Base-by-base conservation (phyloP, 2,329 filamentous ascomycete genomes). In the Chalaropsis ovoidea region DNA sequence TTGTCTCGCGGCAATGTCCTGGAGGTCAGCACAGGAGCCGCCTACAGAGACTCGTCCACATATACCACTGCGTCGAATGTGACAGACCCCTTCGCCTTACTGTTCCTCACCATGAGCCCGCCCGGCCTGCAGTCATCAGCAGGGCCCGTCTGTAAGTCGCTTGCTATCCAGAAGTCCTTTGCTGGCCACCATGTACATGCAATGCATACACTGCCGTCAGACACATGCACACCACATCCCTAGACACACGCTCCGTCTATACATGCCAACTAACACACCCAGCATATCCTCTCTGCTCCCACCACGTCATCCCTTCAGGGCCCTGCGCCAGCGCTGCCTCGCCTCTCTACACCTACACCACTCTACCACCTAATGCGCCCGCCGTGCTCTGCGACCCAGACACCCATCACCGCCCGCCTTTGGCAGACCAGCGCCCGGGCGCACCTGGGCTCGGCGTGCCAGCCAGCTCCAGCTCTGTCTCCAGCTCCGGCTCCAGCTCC, bases 1-100 rank as follows among this genome's bases (percentile, higher is more conserved):
- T 35, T 35, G 52, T 58, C 27, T 58, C 52, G 52, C 13, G 52
- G 3, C 27, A 58, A 58, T 58, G 52, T 39, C 35, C 52, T 58
- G 27, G 52, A 58, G 35, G 52, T 35, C 52, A n/a, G 52, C 52
- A 31, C 52, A 15, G 15, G 7, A 31, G 52, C 27, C 52, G 52
- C 27, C 52, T 58, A 10, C 27, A 35, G 27, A 27, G 13, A n/a
- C 52, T 58, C 52, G 17, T 31, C 52, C 8, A 17, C 52, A 58
- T 15, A 35, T 13, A 58, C 17, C 31, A 10, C 24, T 22, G 52
- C 24, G 52, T 58, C 52, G 7, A 58, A 58, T 58, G 52, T n/a
- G 13, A 58, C 52, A 58, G 52, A 58, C 27, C 6, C 43, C 43
- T 47, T 58, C 52, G 52, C 52, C 5, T 1, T 58, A 13, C 31